These are phyloP conservation scores for Plasmodium relictum DNA, from an alignment of 169 alveolate genomes.

Conservation along the genomic window DNA sequence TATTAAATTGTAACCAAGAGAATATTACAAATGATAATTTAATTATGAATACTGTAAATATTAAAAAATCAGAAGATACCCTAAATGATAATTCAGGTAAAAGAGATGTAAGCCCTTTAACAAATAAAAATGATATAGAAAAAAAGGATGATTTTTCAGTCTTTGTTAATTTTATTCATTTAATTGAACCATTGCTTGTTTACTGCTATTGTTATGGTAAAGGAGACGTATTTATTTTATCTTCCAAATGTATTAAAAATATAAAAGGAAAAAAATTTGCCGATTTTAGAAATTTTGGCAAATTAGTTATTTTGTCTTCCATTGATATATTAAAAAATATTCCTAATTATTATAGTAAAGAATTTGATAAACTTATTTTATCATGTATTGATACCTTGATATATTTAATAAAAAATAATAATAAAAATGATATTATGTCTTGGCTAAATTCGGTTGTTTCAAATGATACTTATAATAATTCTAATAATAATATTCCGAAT, in stretches of 20 bases:
- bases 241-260: conserved; percentile 64
- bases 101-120: neutral
- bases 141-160: neutral
- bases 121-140: neutral
- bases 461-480: neutral
- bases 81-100: neutral
- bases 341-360: conserved; percentile 75
- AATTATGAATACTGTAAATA: neutral
- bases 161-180: conserved; percentile 28
- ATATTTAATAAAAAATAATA: conserved; percentile 43
- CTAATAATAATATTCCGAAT: neutral
- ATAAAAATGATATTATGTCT: conserved; percentile 34
- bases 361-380: conserved; percentile 60
- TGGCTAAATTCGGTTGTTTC: conserved; percentile 62
- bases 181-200: conserved; percentile 73
- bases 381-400: conserved; percentile 60
- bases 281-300: conserved; percentile 64
- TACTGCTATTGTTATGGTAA: conserved; percentile 75
- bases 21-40: neutral
- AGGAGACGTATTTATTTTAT: conserved; percentile 61
- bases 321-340: conserved; percentile 70
- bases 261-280: conserved; percentile 49
- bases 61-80: neutral
- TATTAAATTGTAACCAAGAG: neutral
- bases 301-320: conserved; percentile 62